A percentile compares a stretch with the other conserved stretches of the same genome.
Conservation (phyloP, 495 filamentous ascomycete genomes). For the Podospora sp. region DNA sequence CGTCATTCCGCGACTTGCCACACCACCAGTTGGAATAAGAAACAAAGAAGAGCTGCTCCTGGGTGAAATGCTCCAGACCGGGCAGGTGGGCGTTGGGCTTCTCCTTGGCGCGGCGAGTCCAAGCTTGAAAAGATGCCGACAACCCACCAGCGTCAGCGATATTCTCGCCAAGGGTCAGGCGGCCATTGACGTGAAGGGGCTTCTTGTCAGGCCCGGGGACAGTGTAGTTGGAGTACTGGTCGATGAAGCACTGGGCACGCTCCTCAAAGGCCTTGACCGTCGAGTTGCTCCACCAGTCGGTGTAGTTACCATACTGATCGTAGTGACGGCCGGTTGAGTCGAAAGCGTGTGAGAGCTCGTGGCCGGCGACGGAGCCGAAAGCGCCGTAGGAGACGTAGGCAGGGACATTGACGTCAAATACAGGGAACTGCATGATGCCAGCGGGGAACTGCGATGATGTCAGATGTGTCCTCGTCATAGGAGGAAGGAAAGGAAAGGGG, state of each 20-base stretch:
- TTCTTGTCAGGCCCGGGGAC: slow-evolving; percentile 58
- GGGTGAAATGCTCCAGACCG: slow-evolving; percentile 64
- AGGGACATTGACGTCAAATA: slow-evolving; percentile 63
- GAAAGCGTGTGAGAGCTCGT: slow-evolving; percentile 75
- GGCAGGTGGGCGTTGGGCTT: slow-evolving; percentile 58
- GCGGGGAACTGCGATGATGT: slow-evolving; percentile 35
- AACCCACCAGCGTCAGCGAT: slow-evolving; percentile 77
- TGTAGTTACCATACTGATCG: slow-evolving; percentile 68
- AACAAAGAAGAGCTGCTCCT: slow-evolving; percentile 76
- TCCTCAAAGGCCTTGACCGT: slow-evolving; percentile 65
- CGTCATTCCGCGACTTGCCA: slow-evolving; percentile 60
- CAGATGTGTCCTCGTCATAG: neutral
- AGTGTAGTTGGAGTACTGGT: slow-evolving; percentile 68
- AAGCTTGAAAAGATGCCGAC: slow-evolving; percentile 65
- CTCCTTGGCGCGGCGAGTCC: slow-evolving; percentile 56
- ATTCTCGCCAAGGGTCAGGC: slow-evolving; percentile 71
- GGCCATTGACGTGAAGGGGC: slow-evolving; percentile 67
- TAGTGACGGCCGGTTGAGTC: slow-evolving; percentile 72
- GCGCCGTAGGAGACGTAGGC: slow-evolving; percentile 70
- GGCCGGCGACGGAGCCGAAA: slow-evolving; percentile 70
- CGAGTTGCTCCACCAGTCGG: slow-evolving; percentile 70
- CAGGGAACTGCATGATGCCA: slow-evolving; percentile 74
- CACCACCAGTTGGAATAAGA: slow-evolving; percentile 71
- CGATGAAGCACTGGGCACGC: slow-evolving; percentile 69
- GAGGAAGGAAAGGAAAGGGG: no score